Evolutionary conservation across 208 protist species (phyloP).

Genomic region (Trypanosoma congolense): DNA sequence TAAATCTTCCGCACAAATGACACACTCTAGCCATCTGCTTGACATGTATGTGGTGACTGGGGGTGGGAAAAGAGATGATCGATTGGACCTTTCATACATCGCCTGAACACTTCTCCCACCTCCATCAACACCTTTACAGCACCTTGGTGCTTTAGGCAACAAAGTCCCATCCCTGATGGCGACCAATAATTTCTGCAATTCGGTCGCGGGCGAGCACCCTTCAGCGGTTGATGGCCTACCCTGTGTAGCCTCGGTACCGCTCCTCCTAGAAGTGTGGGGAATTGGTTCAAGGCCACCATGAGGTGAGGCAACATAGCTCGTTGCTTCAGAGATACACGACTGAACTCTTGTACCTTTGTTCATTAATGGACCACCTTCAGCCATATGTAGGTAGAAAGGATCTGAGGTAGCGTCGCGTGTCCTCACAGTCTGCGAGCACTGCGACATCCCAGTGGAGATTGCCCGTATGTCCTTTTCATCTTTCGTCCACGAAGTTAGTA

Average conservation of each 20-base stretch:
- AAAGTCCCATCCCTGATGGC: not conserved
- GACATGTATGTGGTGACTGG: constrained; percentile 1
- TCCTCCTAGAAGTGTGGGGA: too few relatives aligned
- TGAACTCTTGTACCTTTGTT: too few relatives aligned
- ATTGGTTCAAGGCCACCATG: too few relatives aligned
- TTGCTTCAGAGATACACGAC: too few relatives aligned
- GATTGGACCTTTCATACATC: not conserved
- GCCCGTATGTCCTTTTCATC: not conserved
- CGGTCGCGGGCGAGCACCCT: not conserved
- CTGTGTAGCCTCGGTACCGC: too few relatives aligned
- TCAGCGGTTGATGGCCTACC: too few relatives aligned
- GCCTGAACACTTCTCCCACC: not conserved
- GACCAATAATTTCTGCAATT: constrained; percentile 1
- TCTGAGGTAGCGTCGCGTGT: too few relatives aligned
- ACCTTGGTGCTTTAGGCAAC: not conserved
- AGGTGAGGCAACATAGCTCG: too few relatives aligned
- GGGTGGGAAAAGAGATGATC: constrained; percentile 4
- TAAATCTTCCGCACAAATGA: constrained; percentile 9
- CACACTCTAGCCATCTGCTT: constrained; percentile 10
- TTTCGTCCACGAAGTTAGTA: constrained; percentile 4
- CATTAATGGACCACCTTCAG: too few relatives aligned
- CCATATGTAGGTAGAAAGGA: too few relatives aligned
- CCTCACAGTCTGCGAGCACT: not conserved
- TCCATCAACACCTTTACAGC: not conserved
- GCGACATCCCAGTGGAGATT: not conserved